These are phyloP conservation scores for Mucor piriformis DNA, from an alignment of 371 early-diverging fungal genomes.

Conservation along the genomic window DNA sequence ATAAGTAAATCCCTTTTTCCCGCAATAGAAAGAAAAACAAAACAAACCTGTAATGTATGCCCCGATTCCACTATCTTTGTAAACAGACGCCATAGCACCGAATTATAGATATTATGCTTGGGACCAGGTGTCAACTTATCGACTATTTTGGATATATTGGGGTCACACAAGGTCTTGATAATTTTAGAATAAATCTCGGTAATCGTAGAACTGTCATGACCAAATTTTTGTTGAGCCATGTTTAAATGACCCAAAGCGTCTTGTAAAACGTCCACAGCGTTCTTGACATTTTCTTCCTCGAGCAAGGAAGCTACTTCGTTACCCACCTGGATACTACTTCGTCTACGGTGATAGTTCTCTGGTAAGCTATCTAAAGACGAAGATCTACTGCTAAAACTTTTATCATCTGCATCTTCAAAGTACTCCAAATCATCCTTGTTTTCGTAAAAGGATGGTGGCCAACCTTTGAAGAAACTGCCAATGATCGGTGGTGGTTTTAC, in stretches of 20 bases:
- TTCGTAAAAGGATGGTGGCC: conserved; percentile 18
- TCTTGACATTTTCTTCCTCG: conserved; percentile 29
- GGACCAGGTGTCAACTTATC: conserved; percentile 21
- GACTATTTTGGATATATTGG: conserved; percentile 24
- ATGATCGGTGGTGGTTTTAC: conserved; percentile 20
- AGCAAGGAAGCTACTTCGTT: conserved; percentile 29
- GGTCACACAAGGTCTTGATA: conserved; percentile 36
- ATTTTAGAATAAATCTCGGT: conserved; percentile 41
- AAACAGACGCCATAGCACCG: conserved; percentile 41
- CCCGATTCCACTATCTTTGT: conserved; percentile 48
- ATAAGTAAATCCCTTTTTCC: not conserved
- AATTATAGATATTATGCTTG: conserved; percentile 20
- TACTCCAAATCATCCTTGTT: not conserved
- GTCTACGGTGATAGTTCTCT: not conserved
- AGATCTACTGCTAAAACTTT: not conserved
- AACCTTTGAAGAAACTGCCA: conserved; percentile 31
- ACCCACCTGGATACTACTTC: conserved; percentile 29
- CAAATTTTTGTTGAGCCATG: conserved; percentile 11
- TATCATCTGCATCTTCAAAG: not conserved
- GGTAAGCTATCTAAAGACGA: too few species aligned
- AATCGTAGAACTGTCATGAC: conserved; percentile 3
- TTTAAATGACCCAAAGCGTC: conserved; percentile 26
- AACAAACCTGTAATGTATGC: conserved; percentile 35
- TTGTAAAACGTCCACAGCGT: conserved; percentile 29
- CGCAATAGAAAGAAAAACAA: not conserved